Percentiles rank a stretch among this genome's conserved stretches.
phyloP scores from a whole-genome alignment of 495 filamentous ascomycete genomes.

The Podospora bellae-mahoneyi region DNA sequence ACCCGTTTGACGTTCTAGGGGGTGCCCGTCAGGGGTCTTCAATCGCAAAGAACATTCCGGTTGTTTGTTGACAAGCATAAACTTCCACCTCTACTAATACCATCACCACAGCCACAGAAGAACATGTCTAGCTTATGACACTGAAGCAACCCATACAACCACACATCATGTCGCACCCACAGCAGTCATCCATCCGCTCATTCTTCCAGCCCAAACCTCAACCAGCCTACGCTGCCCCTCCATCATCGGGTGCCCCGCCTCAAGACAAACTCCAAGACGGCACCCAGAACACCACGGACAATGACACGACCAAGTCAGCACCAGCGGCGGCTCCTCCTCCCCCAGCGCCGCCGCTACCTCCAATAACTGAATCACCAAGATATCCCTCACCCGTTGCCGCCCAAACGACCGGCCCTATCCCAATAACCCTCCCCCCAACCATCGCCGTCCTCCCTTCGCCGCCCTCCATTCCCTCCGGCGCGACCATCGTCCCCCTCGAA shows the following conservation, averaged over 20 bases:
- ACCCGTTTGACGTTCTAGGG: neutral
- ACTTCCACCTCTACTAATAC: neutral
- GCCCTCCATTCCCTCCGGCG: slow-evolving; percentile 43
- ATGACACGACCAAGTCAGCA: slow-evolving; percentile 13
- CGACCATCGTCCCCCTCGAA: slow-evolving; percentile 57
- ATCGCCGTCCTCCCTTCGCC: slow-evolving; percentile 29
- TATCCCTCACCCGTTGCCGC: slow-evolving; percentile 2
- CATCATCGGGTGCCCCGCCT: slow-evolving; percentile 24
- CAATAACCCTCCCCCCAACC: slow-evolving; percentile 33
- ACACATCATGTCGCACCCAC: slow-evolving; percentile 26
- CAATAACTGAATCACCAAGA: slow-evolving; percentile 26
- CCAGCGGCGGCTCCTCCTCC: slow-evolving; percentile 25
- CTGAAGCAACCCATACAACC: neutral
- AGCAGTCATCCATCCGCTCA: slow-evolving; percentile 49
- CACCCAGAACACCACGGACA: neutral
- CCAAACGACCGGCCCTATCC: slow-evolving; percentile 10
- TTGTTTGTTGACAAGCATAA: neutral
- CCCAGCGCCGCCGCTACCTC: slow-evolving; percentile 17
- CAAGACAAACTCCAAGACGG: neutral
- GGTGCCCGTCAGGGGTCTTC: neutral
- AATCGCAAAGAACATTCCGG: neutral
- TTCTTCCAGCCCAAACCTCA: slow-evolving; percentile 39
- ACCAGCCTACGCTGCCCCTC: slow-evolving; percentile 27
- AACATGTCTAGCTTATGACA: slow-evolving; percentile 3
- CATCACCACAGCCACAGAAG: neutral